Evolutionary conservation across 2,329 filamentous ascomycete species (phyloP).

Genomic region (Orbilia javanica): DNA sequence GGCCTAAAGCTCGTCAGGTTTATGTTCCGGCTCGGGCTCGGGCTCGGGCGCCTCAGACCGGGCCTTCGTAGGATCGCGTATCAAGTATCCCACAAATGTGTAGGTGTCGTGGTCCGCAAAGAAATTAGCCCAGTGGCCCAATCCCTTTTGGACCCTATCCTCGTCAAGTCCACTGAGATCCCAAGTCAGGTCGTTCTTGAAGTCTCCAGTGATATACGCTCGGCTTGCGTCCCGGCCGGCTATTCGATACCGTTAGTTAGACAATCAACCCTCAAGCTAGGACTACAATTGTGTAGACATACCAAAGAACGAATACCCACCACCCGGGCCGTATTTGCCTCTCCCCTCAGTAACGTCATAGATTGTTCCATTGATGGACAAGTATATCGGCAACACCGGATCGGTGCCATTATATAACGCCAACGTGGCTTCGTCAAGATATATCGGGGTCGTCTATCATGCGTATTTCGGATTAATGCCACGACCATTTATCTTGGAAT

Average conservation of each 20-base stretch:
- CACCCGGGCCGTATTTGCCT: constrained; percentile 82
- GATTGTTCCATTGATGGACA: constrained; percentile 88
- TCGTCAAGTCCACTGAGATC: constrained; percentile 86
- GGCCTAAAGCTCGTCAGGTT: constrained; percentile 41
- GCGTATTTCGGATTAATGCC: constrained; percentile 45
- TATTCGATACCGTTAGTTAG: neutral
- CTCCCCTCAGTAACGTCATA: constrained; percentile 82
- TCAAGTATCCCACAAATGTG: constrained; percentile 50
- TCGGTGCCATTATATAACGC: constrained; percentile 81
- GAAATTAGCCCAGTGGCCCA: constrained; percentile 54
- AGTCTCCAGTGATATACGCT: constrained; percentile 93
- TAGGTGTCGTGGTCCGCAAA: constrained; percentile 48
- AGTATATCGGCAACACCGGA: constrained; percentile 81
- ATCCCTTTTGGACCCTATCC: constrained; percentile 49
- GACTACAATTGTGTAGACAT: neutral
- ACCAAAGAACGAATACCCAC: constrained; percentile 83
- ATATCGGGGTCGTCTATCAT: constrained; percentile 72
- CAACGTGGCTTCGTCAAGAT: constrained; percentile 82
- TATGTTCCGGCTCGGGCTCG: constrained; percentile 22
- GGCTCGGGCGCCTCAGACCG: constrained; percentile 10
- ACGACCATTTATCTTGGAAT: neutral
- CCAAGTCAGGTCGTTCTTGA: constrained; percentile 82
- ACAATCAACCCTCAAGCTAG: neutral
- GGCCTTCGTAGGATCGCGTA: constrained; percentile 25
- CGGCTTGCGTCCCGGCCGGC: constrained; percentile 87